A percentile compares a stretch with the other conserved stretches of the same genome.
These are phyloP conservation scores for Eimeria acervulina DNA, from an alignment of 169 alveolate species.

Conservation along the genomic window DNA sequence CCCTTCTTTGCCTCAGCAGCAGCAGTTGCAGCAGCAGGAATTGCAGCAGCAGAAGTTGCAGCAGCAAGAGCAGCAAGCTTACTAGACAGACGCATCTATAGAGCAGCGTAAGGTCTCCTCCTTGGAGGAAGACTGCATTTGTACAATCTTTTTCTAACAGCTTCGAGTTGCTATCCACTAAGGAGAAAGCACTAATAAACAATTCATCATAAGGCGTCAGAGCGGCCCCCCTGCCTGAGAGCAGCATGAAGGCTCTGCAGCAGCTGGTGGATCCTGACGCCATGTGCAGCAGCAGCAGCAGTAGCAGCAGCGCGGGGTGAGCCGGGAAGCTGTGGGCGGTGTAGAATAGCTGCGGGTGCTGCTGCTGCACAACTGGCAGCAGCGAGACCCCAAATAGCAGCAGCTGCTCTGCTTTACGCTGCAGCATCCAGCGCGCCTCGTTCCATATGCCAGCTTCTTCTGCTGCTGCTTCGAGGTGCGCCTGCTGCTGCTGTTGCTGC, in stretches of 20 bases:
- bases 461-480: conserved; percentile 45
- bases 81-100: conserved; percentile 10
- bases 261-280: conserved; percentile 47
- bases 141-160: not conserved
- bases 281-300: conserved; percentile 66
- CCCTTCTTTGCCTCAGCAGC: not conserved
- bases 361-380: conserved; percentile 58
- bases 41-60: not conserved
- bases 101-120: conserved; percentile 32
- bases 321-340: conserved; percentile 46
- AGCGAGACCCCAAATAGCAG: conserved; percentile 20
- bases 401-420: conserved; percentile 61
- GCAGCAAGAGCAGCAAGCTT: conserved; percentile 26
- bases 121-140: not conserved
- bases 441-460: conserved; percentile 40
- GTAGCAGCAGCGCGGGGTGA: conserved; percentile 65
- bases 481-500: conserved; percentile 40
- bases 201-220: not conserved
- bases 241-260: conserved; percentile 38
- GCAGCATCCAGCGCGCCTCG: conserved; percentile 55
- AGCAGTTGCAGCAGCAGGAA: conserved; percentile 19
- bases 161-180: not conserved
- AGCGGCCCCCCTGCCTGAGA: not conserved
- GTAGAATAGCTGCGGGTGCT: conserved; percentile 24
- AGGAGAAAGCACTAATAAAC: not conserved